Conservation (phyloP, 2,329 filamentous ascomycete species). For the Pseudopithomyces maydicus region DNA sequence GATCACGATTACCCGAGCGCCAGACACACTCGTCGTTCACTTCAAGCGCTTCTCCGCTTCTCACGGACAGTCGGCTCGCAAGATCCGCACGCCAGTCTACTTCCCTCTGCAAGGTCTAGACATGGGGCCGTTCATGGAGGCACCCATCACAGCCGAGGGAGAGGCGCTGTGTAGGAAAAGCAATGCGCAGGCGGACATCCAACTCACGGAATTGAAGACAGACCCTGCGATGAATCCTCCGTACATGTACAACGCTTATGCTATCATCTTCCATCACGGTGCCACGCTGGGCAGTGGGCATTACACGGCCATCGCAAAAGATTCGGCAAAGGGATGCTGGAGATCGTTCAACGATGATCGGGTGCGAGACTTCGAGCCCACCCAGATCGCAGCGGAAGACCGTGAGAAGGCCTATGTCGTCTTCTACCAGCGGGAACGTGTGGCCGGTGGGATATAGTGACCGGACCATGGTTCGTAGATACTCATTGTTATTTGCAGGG, state of each 20-base stretch:
- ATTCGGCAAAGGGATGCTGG: slow-evolving; percentile 60
- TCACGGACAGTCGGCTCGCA: slow-evolving; percentile 61
- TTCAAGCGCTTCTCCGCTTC: slow-evolving; percentile 72
- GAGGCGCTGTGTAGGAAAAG: slow-evolving; percentile 42
- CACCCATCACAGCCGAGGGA: slow-evolving; percentile 47
- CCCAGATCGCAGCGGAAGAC: slow-evolving; percentile 53
- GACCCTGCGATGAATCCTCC: slow-evolving; percentile 57
- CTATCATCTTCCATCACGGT: slow-evolving; percentile 78
- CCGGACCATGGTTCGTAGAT: neutral
- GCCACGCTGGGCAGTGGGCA: slow-evolving; percentile 72
- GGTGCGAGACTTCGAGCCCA: slow-evolving; percentile 62
- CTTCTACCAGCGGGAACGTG: slow-evolving; percentile 60
- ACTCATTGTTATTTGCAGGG: neutral
- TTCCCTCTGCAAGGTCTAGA: slow-evolving; percentile 77
- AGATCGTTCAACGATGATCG: slow-evolving; percentile 63
- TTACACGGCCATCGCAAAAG: slow-evolving; percentile 70
- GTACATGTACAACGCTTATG: slow-evolving; percentile 84
- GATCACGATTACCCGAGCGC: slow-evolving; percentile 76
- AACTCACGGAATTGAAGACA: slow-evolving; percentile 41
- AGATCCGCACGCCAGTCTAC: slow-evolving; percentile 72
- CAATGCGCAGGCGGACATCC: slow-evolving; percentile 30
- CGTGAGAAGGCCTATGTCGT: slow-evolving; percentile 68
- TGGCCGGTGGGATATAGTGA: slow-evolving; percentile 34
- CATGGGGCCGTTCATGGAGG: slow-evolving; percentile 64
- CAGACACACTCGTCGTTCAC: slow-evolving; percentile 77